Conservation (phyloP, 768 basidiomycete species). For the Coprinellus micaceus region DNA sequence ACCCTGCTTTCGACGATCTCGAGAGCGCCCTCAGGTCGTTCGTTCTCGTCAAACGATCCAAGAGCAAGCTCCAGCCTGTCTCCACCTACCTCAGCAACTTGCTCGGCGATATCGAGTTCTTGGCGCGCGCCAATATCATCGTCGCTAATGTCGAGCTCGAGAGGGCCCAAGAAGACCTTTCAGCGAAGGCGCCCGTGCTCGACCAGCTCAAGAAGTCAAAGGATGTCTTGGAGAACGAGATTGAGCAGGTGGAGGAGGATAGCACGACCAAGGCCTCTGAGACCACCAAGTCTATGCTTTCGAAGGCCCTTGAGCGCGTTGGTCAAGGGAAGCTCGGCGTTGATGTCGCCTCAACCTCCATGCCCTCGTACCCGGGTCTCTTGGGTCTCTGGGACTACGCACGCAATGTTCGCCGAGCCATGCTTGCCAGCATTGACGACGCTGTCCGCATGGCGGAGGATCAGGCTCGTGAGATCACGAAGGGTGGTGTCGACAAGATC, state of each 20-base stretch:
- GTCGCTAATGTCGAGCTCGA: slow-evolving; percentile 79
- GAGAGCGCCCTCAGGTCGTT: slow-evolving; percentile 90
- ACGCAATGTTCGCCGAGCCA: slow-evolving; percentile 65
- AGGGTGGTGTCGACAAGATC: slow-evolving; percentile 62
- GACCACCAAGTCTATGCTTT: slow-evolving; percentile 57
- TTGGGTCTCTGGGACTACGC: slow-evolving; percentile 84
- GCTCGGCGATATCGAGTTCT: slow-evolving; percentile 84
- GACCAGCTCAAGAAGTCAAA: slow-evolving; percentile 80
- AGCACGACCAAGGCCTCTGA: slow-evolving; percentile 51
- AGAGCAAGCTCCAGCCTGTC: slow-evolving; percentile 92
- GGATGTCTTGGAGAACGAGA: slow-evolving; percentile 71
- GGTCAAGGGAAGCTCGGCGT: slow-evolving; percentile 70
- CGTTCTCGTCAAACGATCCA: slow-evolving; percentile 92
- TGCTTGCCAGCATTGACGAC: slow-evolving; percentile 79
- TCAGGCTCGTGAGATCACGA: slow-evolving; percentile 70
- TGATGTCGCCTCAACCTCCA: slow-evolving; percentile 36
- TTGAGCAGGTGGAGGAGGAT: slow-evolving; percentile 78
- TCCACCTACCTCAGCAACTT: slow-evolving; percentile 88
- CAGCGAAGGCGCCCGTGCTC: slow-evolving; percentile 70
- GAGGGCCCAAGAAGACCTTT: slow-evolving; percentile 66
- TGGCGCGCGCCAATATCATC: slow-evolving; percentile 81
- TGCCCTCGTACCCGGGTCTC: slow-evolving; percentile 84
- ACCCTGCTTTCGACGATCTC: slow-evolving; percentile 78
- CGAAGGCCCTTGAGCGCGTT: slow-evolving; percentile 70
- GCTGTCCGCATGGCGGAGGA: slow-evolving; percentile 80